Conservation (phyloP, 495 filamentous ascomycete species). For the Penicillium malachiteum region DNA sequence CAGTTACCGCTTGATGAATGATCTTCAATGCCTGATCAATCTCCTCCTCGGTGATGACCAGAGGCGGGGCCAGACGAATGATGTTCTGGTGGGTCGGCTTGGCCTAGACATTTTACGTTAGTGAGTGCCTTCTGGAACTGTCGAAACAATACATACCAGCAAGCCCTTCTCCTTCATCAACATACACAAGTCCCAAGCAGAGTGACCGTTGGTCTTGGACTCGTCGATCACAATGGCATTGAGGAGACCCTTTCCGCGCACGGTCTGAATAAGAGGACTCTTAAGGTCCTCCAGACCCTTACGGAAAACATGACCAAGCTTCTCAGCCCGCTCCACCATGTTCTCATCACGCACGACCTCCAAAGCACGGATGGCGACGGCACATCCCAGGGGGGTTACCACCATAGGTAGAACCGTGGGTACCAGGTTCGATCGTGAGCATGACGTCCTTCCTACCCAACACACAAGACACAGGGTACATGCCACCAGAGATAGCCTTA, state of each 20-base stretch:
- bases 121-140: conserved; percentile 9
- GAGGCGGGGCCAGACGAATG: conserved; percentile 60
- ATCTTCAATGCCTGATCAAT: conserved; percentile 49
- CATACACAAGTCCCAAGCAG: conserved; percentile 97
- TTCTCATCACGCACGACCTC: conserved; percentile 91
- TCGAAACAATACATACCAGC: conserved; percentile 57
- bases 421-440: conserved; percentile 95
- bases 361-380: conserved; percentile 93
- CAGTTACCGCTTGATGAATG: conserved; percentile 48
- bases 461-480: conserved; percentile 97
- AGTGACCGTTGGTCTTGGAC: conserved; percentile 74
- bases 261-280: conserved; percentile 74
- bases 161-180: conserved; percentile 94
- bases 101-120: conserved; percentile 59
- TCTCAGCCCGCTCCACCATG: conserved; percentile 77
- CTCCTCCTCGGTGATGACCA: conserved; percentile 58
- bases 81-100: conserved; percentile 99
- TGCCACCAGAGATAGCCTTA: conserved; percentile 96
- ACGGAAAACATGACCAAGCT: conserved; percentile 81
- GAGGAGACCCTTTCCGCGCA: conserved; percentile 90
- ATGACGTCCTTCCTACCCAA: conserved; percentile 88
- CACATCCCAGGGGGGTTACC: conserved; percentile 97
- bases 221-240: conserved; percentile 98
- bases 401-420: conserved; percentile 95
- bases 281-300: conserved; percentile 67